phyloP scores from a whole-genome alignment of 2,329 filamentous ascomycete species.

The Aspergillus japonicus region DNA sequence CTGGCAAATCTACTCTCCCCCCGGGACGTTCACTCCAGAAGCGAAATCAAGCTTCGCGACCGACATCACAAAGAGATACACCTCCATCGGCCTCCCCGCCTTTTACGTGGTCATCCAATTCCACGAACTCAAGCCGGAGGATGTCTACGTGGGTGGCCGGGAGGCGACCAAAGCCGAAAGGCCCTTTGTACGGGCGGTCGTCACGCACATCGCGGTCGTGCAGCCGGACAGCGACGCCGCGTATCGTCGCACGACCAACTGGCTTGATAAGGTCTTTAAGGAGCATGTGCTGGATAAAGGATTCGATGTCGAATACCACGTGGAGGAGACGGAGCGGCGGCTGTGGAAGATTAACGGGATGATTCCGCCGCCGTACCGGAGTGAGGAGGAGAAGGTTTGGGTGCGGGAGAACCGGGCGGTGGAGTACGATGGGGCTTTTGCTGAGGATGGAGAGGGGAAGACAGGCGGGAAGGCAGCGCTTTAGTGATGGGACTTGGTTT shows the following conservation, averaged over 20 bases:
- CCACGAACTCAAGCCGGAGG: slow-evolving; percentile 10
- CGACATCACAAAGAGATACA: slow-evolving; percentile 29
- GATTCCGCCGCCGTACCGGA: slow-evolving; percentile 16
- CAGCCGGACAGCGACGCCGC: slow-evolving; percentile 9
- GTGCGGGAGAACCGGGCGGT: not conserved
- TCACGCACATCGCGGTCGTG: slow-evolving; percentile 20
- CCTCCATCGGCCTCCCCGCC: slow-evolving; percentile 22
- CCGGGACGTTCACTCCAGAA: slow-evolving; percentile 11
- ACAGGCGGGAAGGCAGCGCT: not conserved
- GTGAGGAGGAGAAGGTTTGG: slow-evolving; percentile 9
- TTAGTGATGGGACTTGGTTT: not conserved
- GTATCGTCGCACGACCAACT: not conserved
- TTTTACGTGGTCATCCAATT: slow-evolving; percentile 34
- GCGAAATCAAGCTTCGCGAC: slow-evolving; percentile 19
- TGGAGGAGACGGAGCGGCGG: slow-evolving; percentile 20
- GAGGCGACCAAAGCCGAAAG: not conserved
- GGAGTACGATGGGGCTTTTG: not conserved
- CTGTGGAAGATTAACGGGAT: slow-evolving; percentile 27
- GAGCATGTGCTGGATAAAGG: slow-evolving; percentile 19
- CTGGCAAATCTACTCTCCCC: slow-evolving; percentile 20
- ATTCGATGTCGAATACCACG: slow-evolving; percentile 24
- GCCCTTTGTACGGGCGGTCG: slow-evolving; percentile 22
- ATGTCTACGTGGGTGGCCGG: slow-evolving; percentile 13
- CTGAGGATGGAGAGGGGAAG: not conserved
- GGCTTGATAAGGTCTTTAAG: slow-evolving; percentile 17